These are phyloP conservation scores for Coemansia sp. DNA, from an alignment of 192 early-diverging fungal species.

Conservation along the genomic window DNA sequence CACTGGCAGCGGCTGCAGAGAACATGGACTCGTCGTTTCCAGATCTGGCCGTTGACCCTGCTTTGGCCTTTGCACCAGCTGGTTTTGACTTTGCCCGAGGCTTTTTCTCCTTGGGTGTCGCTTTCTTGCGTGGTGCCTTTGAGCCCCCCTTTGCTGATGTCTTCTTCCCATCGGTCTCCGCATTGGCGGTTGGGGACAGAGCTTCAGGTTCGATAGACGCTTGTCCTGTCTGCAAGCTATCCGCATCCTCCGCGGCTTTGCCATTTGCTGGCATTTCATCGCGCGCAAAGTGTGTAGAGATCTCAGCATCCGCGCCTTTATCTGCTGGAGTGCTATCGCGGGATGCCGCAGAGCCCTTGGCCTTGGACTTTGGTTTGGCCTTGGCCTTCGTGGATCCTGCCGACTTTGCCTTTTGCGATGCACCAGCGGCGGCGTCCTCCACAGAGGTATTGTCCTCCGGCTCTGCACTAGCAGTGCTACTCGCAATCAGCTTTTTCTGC, in stretches of 20 bases:
- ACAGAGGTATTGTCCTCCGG: conserved; percentile 6
- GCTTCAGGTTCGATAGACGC: background rate
- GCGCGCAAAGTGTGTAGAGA: background rate
- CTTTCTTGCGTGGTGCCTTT: conserved; percentile 19
- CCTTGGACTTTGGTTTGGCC: background rate
- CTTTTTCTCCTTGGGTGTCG: conserved; percentile 35
- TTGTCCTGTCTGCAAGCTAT: background rate
- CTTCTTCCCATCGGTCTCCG: conserved; percentile 9
- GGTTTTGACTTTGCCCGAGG: conserved; percentile 28
- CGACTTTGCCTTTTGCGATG: background rate
- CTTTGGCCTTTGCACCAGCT: conserved; percentile 15
- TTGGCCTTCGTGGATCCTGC: background rate
- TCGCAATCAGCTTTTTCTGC: conserved; percentile 12
- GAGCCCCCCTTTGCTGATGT: conserved; percentile 18
- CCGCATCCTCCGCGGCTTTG: background rate
- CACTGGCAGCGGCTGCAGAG: background rate
- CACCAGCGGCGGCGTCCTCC: background rate
- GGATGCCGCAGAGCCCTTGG: background rate
- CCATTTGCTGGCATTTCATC: background rate
- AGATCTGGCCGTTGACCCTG: conserved; percentile 2
- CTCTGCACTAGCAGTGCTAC: conserved; percentile 20
- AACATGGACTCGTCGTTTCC: conserved; percentile 10
- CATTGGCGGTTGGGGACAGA: background rate
- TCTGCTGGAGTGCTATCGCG: background rate
- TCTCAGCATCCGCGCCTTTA: background rate